Evolutionary conservation across 768 basidiomycete genomes (phyloP).

Genomic region (Nidularia sp.): DNA sequence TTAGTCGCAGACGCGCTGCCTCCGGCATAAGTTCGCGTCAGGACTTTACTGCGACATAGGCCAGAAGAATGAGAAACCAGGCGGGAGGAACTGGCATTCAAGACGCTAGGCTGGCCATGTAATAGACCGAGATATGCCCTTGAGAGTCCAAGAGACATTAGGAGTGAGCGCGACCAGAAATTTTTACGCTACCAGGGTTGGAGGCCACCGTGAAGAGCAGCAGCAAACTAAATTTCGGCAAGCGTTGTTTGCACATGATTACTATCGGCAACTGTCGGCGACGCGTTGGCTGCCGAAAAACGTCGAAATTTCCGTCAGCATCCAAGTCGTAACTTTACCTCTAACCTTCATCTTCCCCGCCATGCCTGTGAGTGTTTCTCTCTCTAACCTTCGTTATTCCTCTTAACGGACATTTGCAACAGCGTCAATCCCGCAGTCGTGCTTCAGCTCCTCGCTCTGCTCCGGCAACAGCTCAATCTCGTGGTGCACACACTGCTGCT

Average conservation of each 20-base stretch:
- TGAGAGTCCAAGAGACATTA: conserved; percentile 16
- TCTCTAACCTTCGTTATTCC: conserved; percentile 1
- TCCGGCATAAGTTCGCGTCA: neutral
- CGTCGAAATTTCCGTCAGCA: conserved; percentile 23
- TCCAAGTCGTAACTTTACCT: conserved; percentile 7
- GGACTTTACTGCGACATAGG: neutral
- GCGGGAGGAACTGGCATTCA: neutral
- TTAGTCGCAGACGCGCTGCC: neutral
- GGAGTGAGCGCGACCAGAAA: neutral
- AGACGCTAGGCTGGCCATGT: conserved; percentile 2
- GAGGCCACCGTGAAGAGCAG: neutral
- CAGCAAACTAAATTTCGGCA: neutral
- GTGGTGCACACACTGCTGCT: conserved; percentile 37
- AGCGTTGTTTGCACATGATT: conserved; percentile 14
- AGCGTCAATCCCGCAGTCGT: conserved; percentile 81
- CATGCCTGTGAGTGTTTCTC: conserved; percentile 34
- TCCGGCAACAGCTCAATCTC: conserved; percentile 37
- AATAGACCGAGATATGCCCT: conserved; percentile 10
- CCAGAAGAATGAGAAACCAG: neutral
- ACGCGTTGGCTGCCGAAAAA: conserved; percentile 19
- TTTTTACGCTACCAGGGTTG: neutral
- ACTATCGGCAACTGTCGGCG: conserved; percentile 21
- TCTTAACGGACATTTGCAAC: neutral
- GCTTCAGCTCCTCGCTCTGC: conserved; percentile 49
- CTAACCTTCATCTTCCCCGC: conserved; percentile 7